Evolutionary conservation across 768 basidiomycete genomes (phyloP).

Genomic region (Mycena alexandri): DNA sequence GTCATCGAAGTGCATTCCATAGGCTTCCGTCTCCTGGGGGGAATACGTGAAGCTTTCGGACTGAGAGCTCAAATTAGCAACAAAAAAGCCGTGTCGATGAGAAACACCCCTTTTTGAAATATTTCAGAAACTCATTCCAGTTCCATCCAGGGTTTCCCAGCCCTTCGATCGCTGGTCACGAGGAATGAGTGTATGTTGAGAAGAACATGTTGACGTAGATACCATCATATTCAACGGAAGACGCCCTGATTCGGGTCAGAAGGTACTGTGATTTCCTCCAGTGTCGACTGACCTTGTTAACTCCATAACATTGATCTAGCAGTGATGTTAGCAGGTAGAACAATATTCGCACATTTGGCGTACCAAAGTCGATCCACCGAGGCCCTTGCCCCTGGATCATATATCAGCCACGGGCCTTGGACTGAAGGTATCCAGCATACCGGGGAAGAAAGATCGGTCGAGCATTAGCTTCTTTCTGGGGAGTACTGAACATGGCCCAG

Average conservation of each 20-base stretch:
- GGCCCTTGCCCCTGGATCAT: slow-evolving; percentile 12
- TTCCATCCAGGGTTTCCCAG: too few relatives aligned
- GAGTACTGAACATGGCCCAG: slow-evolving; percentile 13
- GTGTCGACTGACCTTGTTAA: slow-evolving; percentile 12
- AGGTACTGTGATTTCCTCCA: neutral
- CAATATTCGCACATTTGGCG: neutral
- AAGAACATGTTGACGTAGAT: slow-evolving; percentile 1
- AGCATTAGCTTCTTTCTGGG: slow-evolving; percentile 13
- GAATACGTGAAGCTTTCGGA: too few relatives aligned
- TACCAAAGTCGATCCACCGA: slow-evolving; percentile 17
- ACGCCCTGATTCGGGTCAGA: slow-evolving; percentile 14
- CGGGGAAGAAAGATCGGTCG: slow-evolving; percentile 21
- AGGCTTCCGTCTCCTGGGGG: too few relatives aligned
- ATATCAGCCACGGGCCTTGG: neutral
- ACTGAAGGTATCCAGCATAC: slow-evolving; percentile 6
- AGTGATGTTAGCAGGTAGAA: neutral
- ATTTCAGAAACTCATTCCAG: too few relatives aligned
- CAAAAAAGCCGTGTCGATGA: too few relatives aligned
- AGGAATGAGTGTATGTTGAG: too few relatives aligned
- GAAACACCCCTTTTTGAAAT: too few relatives aligned
- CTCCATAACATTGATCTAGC: slow-evolving; percentile 22
- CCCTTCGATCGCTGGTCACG: too few relatives aligned
- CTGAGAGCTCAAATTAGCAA: too few relatives aligned
- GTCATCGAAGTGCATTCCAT: too few relatives aligned
- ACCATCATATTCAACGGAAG: slow-evolving; percentile 20